phyloP scores from a whole-genome alignment of 805 yeast species.

The Teunomyces gatunensis region DNA sequence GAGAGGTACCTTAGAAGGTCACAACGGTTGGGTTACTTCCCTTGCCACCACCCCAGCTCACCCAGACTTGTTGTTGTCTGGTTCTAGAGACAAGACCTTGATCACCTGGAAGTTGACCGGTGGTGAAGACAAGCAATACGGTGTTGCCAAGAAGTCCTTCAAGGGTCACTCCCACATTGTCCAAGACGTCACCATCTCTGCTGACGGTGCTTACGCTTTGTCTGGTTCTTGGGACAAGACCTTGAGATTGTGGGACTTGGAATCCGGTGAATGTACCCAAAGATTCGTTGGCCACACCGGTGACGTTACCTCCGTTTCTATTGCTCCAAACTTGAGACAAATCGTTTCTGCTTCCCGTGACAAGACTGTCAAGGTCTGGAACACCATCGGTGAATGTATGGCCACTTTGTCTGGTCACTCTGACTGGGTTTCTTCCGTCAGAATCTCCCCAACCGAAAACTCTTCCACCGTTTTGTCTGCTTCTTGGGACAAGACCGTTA shows the following conservation, averaged over 20 bases:
- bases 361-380: slow-evolving; percentile 99
- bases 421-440: slow-evolving; percentile 99
- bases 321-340: slow-evolving; percentile 94
- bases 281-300: slow-evolving; percentile 98
- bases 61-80: slow-evolving; percentile 97
- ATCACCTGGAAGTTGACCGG: slow-evolving; percentile 97
- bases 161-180: slow-evolving; percentile 99
- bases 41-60: slow-evolving; percentile 96
- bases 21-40: slow-evolving; percentile 90
- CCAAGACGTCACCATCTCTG: slow-evolving; percentile 95
- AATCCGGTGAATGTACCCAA: slow-evolving; percentile 87
- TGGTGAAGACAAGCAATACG: slow-evolving; percentile 89
- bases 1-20: slow-evolving; percentile 98
- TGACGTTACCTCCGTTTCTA: slow-evolving; percentile 96
- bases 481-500: slow-evolving; percentile 97
- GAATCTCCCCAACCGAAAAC: slow-evolving; percentile 86
- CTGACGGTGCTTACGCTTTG: slow-evolving; percentile 96
- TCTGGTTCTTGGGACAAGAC: slow-evolving; percentile 99
- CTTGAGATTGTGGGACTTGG: slow-evolving; percentile 96
- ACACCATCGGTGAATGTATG: slow-evolving; percentile 96
- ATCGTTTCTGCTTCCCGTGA: slow-evolving; percentile 99
- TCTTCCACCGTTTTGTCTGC: slow-evolving; percentile 88
- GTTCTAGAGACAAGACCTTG: slow-evolving; percentile 97
- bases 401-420: slow-evolving; percentile 91
- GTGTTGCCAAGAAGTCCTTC: slow-evolving; percentile 96